phyloP scores from a whole-genome alignment of 2,329 filamentous ascomycete species.

The Magnaporthiopsis rhizophila region DNA sequence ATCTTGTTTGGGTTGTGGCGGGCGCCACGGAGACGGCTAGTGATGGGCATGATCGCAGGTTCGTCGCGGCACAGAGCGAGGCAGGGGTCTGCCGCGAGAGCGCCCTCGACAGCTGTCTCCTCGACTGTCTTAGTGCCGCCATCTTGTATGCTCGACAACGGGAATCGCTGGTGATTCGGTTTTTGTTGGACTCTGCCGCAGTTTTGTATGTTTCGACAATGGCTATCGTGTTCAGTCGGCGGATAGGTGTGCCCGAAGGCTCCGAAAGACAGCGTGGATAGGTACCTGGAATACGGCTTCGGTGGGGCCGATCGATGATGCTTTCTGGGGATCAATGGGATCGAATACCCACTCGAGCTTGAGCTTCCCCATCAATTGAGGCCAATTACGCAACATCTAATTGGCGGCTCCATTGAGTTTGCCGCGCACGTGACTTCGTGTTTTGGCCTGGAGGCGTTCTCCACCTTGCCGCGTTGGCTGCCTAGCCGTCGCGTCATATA shows the following conservation, averaged over 20 bases:
- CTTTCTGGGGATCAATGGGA: background rate
- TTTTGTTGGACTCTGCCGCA: too few relatives aligned
- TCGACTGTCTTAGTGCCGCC: slow-evolving; percentile 29
- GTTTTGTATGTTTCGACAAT: background rate
- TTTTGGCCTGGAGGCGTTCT: background rate
- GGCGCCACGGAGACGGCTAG: background rate
- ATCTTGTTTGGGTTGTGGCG: slow-evolving; percentile 20
- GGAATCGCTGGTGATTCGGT: background rate
- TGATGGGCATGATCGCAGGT: slow-evolving; percentile 10
- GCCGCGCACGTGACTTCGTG: slow-evolving; percentile 11
- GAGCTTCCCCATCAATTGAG: slow-evolving; percentile 6
- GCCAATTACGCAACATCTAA: slow-evolving; percentile 4
- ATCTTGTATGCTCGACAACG: slow-evolving; percentile 19
- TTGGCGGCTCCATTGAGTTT: background rate
- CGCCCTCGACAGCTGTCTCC: slow-evolving; percentile 27
- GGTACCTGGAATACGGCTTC: background rate
- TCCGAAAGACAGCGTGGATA: background rate
- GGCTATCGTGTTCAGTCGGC: background rate
- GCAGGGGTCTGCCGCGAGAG: slow-evolving; percentile 17
- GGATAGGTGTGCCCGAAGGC: background rate
- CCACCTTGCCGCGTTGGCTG: slow-evolving; percentile 9
- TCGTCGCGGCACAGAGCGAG: slow-evolving; percentile 20
- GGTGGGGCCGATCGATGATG: slow-evolving; percentile 2
- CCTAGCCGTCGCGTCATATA: background rate
- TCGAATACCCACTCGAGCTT: background rate